Base-by-base conservation (phyloP, 495 filamentous ascomycete genomes). In the Penicillium diatomitis region DNA sequence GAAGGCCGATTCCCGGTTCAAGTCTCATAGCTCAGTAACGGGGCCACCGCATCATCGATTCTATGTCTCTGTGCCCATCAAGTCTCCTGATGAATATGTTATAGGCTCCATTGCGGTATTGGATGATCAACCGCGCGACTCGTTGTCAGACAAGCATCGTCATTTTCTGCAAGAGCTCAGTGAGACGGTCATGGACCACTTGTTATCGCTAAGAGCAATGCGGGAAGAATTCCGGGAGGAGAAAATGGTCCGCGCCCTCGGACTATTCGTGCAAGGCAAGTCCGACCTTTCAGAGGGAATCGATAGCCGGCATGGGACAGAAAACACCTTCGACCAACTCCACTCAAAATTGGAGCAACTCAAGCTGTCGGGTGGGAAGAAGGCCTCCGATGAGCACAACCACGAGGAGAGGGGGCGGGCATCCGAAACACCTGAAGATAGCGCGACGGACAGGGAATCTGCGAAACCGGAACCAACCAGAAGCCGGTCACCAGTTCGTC, bases 51-150 rank as follows among this genome's bases (percentile, higher is more conserved):
- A 58, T 42, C 64, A 66, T 38, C 54, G 41, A 20, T 69, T 60
- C 53, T 69, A 66, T 32, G 60, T 61, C 5, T 64, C 64, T n/a
- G 65, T 66, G 4, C 53, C 58, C 4, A 73, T 87, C 10, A 66
- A 73, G 10, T 80, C 80, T 1, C 77, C 71, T 9, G 67, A 69
- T n/a, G 79, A 77, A 8, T 73, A 82, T 50, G 74, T 77, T 6
- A 86, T 87, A 52, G 83, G 83, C 9, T 78, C 73, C 7, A 65
- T 83, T 43, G 82, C 77, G 38, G 69, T 85, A 9, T 56, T 83
- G 2, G 82, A 85, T 56, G 54, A 65, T 35, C 44, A 50, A 6
- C 57, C 57, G 27, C 51, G 63, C 2, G 53, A 61, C 6, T 11
- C 11, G 0, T n/a, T 70, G 5, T 47, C 20, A 8, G 36, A 48